phyloP scores from a whole-genome alignment of 805 yeast genomes.

The Barnettozyma sp. region DNA sequence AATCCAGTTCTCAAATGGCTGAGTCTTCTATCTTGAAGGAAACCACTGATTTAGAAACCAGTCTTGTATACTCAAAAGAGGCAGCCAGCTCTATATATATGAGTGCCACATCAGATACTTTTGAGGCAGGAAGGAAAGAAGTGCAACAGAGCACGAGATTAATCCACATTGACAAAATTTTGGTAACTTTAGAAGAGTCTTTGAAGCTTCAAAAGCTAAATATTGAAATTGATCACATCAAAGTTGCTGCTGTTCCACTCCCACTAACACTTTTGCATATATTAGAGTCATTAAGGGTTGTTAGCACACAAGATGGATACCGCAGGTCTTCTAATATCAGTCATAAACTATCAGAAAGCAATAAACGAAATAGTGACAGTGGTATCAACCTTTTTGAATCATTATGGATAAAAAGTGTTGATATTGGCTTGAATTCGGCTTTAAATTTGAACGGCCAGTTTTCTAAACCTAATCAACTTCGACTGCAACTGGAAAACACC shows the following conservation, averaged over 20 bases:
- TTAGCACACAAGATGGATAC: conserved; percentile 9
- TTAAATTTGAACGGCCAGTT: conserved; percentile 36
- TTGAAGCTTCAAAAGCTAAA: conserved; percentile 27
- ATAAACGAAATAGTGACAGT: neutral
- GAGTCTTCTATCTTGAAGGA: conserved; percentile 23
- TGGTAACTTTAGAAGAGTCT: conserved; percentile 43
- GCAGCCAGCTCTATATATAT: conserved; percentile 69
- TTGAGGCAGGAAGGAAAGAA: conserved; percentile 20
- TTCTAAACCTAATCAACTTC: conserved; percentile 28
- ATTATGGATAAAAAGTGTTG: conserved; percentile 32
- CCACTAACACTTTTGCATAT: conserved; percentile 22
- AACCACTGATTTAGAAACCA: conserved; percentile 35
- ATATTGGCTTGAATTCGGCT: conserved; percentile 42
- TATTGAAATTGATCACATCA: conserved; percentile 32
- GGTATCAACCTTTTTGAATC: conserved; percentile 29
- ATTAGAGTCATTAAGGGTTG: conserved; percentile 21
- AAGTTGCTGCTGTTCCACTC: conserved; percentile 35
- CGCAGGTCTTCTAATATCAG: conserved; percentile 12
- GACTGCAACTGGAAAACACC: conserved; percentile 27
- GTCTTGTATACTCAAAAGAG: conserved; percentile 59
- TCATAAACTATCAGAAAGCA: conserved; percentile 3
- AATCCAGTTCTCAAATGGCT: conserved; percentile 27
- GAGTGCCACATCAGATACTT: conserved; percentile 66
- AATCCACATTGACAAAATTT: conserved; percentile 28
- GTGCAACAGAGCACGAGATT: conserved; percentile 14